phyloP scores from a whole-genome alignment of 2,329 filamentous ascomycete genomes.

The Pyrenochaeta sp. region DNA sequence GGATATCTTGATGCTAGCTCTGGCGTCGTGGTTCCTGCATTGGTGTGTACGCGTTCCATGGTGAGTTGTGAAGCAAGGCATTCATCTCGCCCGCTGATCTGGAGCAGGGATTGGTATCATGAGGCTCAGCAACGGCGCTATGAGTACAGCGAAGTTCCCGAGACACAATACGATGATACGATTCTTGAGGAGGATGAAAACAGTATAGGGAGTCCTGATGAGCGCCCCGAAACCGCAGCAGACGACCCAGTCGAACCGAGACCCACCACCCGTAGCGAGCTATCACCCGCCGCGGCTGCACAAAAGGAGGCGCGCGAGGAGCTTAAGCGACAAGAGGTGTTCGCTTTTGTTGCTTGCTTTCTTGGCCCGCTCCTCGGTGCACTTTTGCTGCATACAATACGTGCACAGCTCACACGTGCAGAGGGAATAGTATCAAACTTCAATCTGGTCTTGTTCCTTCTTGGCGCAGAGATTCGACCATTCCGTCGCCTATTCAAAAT shows the following conservation, averaged over 20 bases:
- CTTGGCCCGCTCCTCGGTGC: constrained; percentile 80
- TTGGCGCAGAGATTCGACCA: constrained; percentile 86
- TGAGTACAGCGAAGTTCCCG: constrained; percentile 32
- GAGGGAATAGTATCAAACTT: constrained; percentile 91
- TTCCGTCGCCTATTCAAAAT: constrained; percentile 83
- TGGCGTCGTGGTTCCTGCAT: constrained; percentile 87
- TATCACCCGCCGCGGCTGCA: constrained; percentile 16
- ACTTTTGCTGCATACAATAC: constrained; percentile 82
- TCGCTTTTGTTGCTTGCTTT: constrained; percentile 82
- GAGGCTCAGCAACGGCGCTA: constrained; percentile 54
- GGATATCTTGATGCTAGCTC: constrained; percentile 79
- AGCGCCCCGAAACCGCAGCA: constrained; percentile 17
- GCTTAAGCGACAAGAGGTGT: constrained; percentile 76
- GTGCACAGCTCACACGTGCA: constrained; percentile 81
- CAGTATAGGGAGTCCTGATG: constrained; percentile 15
- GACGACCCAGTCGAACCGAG: constrained; percentile 17
- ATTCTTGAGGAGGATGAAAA: constrained; percentile 44
- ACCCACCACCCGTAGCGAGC: constrained; percentile 1
- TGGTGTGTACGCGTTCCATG: constrained; percentile 93
- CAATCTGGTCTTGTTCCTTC: constrained; percentile 88
- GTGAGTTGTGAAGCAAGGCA: constrained; percentile 56
- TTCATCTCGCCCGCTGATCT: constrained; percentile 9
- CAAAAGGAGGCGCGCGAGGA: constrained; percentile 63
- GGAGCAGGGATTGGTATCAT: constrained; percentile 61
- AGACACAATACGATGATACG: constrained; percentile 24